These are phyloP conservation scores for Diaporthe longicolla DNA, from an alignment of 2,329 filamentous ascomycete species.

Conservation along the genomic window DNA sequence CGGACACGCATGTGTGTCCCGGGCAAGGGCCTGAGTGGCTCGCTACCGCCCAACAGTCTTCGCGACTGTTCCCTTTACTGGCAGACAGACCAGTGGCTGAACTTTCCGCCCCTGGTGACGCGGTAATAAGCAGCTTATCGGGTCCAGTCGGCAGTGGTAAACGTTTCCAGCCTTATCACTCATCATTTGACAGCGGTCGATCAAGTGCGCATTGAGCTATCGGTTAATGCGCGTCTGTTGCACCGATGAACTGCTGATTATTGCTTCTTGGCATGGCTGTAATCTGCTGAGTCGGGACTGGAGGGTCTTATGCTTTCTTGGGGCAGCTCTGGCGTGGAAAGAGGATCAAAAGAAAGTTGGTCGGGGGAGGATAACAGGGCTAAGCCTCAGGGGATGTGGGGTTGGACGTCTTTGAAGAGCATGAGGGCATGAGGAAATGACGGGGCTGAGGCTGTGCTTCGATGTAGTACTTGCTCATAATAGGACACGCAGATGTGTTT, in stretches of 20 bases:
- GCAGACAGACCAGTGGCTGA: too few species aligned
- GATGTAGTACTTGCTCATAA: background rate
- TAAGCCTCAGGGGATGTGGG: background rate
- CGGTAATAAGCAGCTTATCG: background rate
- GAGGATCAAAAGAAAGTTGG: background rate
- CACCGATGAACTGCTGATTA: background rate
- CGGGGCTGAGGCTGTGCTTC: background rate
- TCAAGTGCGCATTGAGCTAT: background rate
- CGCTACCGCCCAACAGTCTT: background rate
- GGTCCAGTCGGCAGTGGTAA: background rate
- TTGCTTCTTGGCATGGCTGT: conserved; percentile 1
- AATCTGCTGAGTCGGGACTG: background rate
- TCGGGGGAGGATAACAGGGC: background rate
- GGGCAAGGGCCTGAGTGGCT: background rate
- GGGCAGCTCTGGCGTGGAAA: background rate
- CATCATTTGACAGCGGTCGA: background rate
- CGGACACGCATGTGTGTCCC: background rate
- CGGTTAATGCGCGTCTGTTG: background rate
- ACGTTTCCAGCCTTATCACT: conserved; percentile 2
- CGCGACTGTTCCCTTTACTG: background rate
- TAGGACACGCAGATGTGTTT: background rate
- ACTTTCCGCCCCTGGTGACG: background rate
- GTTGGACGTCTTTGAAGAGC: background rate
- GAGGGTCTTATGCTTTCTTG: background rate
- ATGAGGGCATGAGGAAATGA: background rate